Evolutionary conservation across 495 filamentous ascomycete species (phyloP), one percentile per base, ranked within the genome.

Genomic region (Penicillium robsamsonii): DNA sequence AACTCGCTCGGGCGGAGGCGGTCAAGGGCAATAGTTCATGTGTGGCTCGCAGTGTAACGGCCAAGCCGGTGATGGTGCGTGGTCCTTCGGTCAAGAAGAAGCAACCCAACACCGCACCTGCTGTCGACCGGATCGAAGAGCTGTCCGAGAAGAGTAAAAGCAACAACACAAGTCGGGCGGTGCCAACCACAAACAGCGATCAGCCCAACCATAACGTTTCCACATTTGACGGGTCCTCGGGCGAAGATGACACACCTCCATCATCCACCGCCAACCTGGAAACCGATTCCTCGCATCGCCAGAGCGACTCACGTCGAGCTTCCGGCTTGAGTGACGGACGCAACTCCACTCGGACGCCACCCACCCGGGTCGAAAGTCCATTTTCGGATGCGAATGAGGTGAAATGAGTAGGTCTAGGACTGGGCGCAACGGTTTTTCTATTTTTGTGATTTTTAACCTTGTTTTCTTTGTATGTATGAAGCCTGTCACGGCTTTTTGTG

Each of bases 241-340:
- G 76, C 40, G 72, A 73, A 29, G 65, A 65, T 29, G 44, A 62
- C 49, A 49, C 62, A 15, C 48, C 20, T 2, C 59, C 56, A 24
- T 57, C 65, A 37, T 65, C 61, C 18, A 41, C 62, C 29, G 59
- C 59, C 56, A 55, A 52, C 37, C 53, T 72, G 12, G 76, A 79
- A 22, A 76, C 83, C 52, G 79, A 83, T 5, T 84, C 85, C 0
- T 88, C 87, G 63, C 72, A 77, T 15, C 83, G 88, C 53, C 79
- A 82, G 42, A 33, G 55, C 35, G 46, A 51, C 11, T 52, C 57
- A 49, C 33, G 50, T 33, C 58, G 57, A 46, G 56, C 65, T n/a
- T 58, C 70, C 20, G 54, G 55, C 15, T 55, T 59, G 13, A 53
- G 48, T 15, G 49, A 63, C 20, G 60, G 64, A 41, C 50, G 65